phyloP scores from a whole-genome alignment of 306 rosid species.

The Cucumis melo region DNA sequence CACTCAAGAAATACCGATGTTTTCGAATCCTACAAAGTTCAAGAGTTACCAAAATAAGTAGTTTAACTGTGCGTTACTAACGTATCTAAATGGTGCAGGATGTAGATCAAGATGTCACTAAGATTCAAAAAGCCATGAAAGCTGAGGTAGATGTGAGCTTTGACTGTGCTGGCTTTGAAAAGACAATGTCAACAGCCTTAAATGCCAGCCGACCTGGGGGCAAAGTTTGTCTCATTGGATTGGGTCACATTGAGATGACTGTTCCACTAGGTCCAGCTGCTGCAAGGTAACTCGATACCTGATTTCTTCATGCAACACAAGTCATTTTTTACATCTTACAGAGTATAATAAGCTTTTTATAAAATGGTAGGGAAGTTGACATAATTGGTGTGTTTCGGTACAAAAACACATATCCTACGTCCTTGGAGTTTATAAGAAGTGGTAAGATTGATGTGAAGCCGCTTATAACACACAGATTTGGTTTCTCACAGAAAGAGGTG shows the following conservation, averaged over 20 bases:
- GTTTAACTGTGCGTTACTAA: background rate
- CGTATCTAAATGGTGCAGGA: slow-evolving; percentile 28
- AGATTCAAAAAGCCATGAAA: slow-evolving; percentile 48
- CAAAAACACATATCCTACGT: slow-evolving; percentile 86
- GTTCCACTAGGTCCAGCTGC: slow-evolving; percentile 52
- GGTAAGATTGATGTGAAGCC: slow-evolving; percentile 79
- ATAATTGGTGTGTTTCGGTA: slow-evolving; percentile 77
- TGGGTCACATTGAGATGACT: slow-evolving; percentile 74
- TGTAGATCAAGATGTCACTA: slow-evolving; percentile 43
- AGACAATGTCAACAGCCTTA: slow-evolving; percentile 79
- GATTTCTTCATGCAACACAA: background rate
- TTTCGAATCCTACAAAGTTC: background rate
- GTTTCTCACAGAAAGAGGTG: slow-evolving; percentile 74
- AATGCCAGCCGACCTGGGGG: slow-evolving; percentile 67
- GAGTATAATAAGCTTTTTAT: background rate
- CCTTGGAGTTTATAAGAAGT: slow-evolving; percentile 71
- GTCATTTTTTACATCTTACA: background rate
- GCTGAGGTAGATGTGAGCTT: slow-evolving; percentile 36
- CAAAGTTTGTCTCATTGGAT: slow-evolving; percentile 66
- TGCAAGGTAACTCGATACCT: slow-evolving; percentile 35
- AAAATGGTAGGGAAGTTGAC: slow-evolving; percentile 57
- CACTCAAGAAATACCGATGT: background rate
- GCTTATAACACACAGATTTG: slow-evolving; percentile 76
- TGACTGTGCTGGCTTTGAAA: slow-evolving; percentile 79
- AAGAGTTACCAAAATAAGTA: background rate